A percentile compares a stretch with the other conserved stretches of the same genome.
phyloP scores from a whole-genome alignment of 1,284 basidiomycete species.

The Meripilus lineatus region DNA sequence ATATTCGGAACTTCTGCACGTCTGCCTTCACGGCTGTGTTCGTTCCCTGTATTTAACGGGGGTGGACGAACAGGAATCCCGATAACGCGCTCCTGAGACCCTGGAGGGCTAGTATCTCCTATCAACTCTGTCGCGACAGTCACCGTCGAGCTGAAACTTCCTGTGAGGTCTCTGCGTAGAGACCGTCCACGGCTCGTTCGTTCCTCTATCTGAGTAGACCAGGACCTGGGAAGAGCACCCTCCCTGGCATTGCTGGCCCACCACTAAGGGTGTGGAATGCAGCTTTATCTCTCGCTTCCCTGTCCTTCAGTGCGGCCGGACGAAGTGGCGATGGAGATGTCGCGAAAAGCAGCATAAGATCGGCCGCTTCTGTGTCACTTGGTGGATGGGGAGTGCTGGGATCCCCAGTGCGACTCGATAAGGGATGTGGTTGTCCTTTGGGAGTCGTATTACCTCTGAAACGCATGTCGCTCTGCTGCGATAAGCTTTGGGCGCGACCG shows the following conservation, averaged over 20 bases:
- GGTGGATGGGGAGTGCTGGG: slow-evolving; percentile 31
- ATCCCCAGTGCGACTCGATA: slow-evolving; percentile 16
- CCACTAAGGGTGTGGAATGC: slow-evolving; percentile 52
- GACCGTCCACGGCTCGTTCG: slow-evolving; percentile 12
- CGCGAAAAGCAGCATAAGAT: slow-evolving; percentile 74
- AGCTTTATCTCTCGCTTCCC: slow-evolving; percentile 47
- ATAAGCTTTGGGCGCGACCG: slow-evolving; percentile 15
- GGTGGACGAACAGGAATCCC: slow-evolving; percentile 10
- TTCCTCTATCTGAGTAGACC: too few relatives aligned
- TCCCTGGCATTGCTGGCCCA: slow-evolving; percentile 50
- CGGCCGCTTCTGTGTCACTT: slow-evolving; percentile 72
- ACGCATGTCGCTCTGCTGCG: slow-evolving; percentile 17
- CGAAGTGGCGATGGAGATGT: slow-evolving; percentile 78
- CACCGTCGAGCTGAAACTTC: slow-evolving; percentile 25
- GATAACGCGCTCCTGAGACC: slow-evolving; percentile 12
- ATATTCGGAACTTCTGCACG: slow-evolving; percentile 16
- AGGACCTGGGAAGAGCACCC: slow-evolving; percentile 53
- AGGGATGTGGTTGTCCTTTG: slow-evolving; percentile 21
- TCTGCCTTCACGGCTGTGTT: not conserved
- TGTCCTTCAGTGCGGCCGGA: slow-evolving; percentile 38
- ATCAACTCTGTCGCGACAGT: slow-evolving; percentile 21
- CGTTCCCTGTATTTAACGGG: slow-evolving; percentile 8
- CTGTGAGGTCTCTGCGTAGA: slow-evolving; percentile 26
- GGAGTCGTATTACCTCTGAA: slow-evolving; percentile 21
- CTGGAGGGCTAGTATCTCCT: slow-evolving; percentile 14